Evolutionary conservation across 2,329 filamentous ascomycete genomes (phyloP).

Genomic region (Aspergillus tanneri): DNA sequence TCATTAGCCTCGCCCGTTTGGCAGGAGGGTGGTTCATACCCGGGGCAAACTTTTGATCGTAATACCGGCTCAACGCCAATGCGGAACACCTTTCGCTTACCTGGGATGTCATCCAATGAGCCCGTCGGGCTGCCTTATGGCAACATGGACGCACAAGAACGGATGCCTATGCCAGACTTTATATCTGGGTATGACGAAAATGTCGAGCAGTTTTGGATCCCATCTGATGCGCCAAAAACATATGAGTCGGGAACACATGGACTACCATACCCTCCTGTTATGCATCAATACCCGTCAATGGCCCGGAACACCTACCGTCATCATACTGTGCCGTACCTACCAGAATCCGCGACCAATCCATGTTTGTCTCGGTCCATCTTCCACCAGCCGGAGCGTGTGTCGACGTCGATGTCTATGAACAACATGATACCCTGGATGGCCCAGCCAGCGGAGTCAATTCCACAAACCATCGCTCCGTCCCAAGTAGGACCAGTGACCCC

Average conservation of each 20-base stretch:
- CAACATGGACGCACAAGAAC: slow-evolving; percentile 35
- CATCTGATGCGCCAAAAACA: slow-evolving; percentile 36
- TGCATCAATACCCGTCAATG: slow-evolving; percentile 39
- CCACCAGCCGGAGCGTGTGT: slow-evolving; percentile 35
- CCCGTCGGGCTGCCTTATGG: slow-evolving; percentile 34
- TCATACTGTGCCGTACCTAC: slow-evolving; percentile 34
- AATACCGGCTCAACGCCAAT: slow-evolving; percentile 32
- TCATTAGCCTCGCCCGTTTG: slow-evolving; percentile 39
- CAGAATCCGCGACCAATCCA: slow-evolving; percentile 40
- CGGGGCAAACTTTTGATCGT: slow-evolving; percentile 32
- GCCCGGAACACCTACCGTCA: slow-evolving; percentile 36
- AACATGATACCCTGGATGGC: slow-evolving; percentile 41
- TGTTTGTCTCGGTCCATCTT: slow-evolving; percentile 42
- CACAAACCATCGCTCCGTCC: slow-evolving; percentile 38
- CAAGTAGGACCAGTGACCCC: slow-evolving; percentile 39
- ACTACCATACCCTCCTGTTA: slow-evolving; percentile 35
- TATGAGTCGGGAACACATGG: slow-evolving; percentile 30
- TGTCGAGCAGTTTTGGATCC: slow-evolving; percentile 40
- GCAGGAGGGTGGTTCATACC: slow-evolving; percentile 33
- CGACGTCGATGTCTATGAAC: slow-evolving; percentile 38
- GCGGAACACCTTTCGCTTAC: slow-evolving; percentile 36
- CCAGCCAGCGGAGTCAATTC: slow-evolving; percentile 31
- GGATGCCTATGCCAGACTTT: slow-evolving; percentile 37
- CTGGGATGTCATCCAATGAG: slow-evolving; percentile 36
- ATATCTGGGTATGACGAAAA: slow-evolving; percentile 40